A percentile compares a stretch with the other conserved stretches of the same genome.
Conservation (phyloP, 129 eudicot species). For the Centella asiatica region DNA sequence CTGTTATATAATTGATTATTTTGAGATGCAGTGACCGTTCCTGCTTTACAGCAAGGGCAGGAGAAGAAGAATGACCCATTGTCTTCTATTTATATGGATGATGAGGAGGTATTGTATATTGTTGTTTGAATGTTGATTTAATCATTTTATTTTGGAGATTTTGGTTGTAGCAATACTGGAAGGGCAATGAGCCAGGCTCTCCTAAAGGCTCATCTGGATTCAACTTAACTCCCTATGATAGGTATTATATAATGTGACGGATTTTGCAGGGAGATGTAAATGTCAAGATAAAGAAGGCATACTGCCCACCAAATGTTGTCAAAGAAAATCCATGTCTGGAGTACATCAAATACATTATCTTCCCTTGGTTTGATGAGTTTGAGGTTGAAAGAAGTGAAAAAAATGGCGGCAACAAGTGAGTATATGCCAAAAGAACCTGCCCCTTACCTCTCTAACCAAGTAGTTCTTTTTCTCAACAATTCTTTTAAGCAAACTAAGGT, state of each 20-base stretch:
- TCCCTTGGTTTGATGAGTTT: slow-evolving; percentile 77
- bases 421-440: neutral
- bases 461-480: neutral
- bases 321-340: slow-evolving; percentile 73
- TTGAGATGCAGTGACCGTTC: slow-evolving; percentile 52
- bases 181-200: too few relatives aligned
- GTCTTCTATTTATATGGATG: slow-evolving; percentile 85
- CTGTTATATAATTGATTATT: neutral
- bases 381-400: slow-evolving; percentile 61
- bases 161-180: too few relatives aligned
- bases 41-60: slow-evolving; percentile 72
- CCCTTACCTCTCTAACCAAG: too few relatives aligned
- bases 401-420: slow-evolving; percentile 89
- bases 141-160: neutral
- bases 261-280: slow-evolving; percentile 76
- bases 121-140: neutral
- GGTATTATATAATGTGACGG: neutral
- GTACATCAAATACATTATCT: slow-evolving; percentile 57
- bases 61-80: slow-evolving; percentile 72
- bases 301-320: slow-evolving; percentile 68
- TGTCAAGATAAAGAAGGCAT: slow-evolving; percentile 78
- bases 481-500: neutral
- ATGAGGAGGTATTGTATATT: slow-evolving; percentile 70
- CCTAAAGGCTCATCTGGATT: neutral
- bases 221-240: too few relatives aligned